A percentile compares a stretch with the other conserved stretches of the same genome.
Evolutionary conservation across 1,284 basidiomycete genomes (phyloP).

Genomic region (Heterobasidion annosum): DNA sequence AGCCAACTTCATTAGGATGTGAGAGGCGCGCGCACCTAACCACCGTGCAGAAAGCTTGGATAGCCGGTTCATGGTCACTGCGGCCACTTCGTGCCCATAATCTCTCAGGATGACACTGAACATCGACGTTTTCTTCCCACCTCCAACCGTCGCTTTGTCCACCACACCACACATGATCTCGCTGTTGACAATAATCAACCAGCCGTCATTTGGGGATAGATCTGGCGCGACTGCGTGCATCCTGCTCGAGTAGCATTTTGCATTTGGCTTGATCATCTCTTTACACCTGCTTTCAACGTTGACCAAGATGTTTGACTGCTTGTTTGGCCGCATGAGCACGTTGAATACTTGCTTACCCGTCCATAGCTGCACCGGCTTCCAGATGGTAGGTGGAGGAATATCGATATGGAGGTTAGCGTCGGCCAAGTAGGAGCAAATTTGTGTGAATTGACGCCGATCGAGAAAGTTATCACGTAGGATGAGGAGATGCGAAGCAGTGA

Average conservation of each 20-base stretch:
- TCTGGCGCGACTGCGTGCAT: constrained; percentile 63
- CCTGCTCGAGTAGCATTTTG: constrained; percentile 45
- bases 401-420: constrained; percentile 93
- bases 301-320: constrained; percentile 73
- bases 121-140: constrained; percentile 98
- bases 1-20: neutral
- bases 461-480: constrained; percentile 94
- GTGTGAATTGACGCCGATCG: constrained; percentile 91
- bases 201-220: constrained; percentile 96
- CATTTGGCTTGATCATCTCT: constrained; percentile 80
- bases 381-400: constrained; percentile 90
- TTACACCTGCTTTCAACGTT: constrained; percentile 97
- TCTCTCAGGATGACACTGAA: constrained; percentile 98
- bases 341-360: constrained; percentile 99
- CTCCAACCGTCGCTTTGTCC: constrained; percentile 97
- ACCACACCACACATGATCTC: constrained; percentile 99
- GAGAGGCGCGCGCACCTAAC: constrained; percentile 50
- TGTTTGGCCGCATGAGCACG: constrained; percentile 93
- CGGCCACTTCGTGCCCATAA: constrained; percentile 93
- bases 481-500: constrained; percentile 94
- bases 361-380: constrained; percentile 92
- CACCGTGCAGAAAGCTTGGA: constrained; percentile 95
- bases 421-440: constrained; percentile 91
- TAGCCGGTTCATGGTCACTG: constrained; percentile 91
- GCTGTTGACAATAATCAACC: constrained; percentile 95